Evolutionary conservation across 805 yeast genomes (phyloP).

Genomic region (Pichia exigua): DNA sequence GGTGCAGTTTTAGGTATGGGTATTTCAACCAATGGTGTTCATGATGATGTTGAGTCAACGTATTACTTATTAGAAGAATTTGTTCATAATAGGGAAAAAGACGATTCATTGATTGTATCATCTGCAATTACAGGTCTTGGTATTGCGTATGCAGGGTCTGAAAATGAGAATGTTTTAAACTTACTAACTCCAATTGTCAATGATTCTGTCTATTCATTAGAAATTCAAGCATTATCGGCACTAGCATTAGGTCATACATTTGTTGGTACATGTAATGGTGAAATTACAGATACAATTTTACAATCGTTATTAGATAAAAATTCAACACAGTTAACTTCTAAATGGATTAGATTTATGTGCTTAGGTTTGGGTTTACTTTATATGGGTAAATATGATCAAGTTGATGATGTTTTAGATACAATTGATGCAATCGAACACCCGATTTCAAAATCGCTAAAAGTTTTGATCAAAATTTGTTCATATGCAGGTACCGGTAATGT

Average conservation of each 20-base stretch:
- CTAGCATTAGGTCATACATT: slow-evolving; percentile 89
- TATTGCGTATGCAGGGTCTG: slow-evolving; percentile 90
- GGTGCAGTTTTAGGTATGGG: slow-evolving; percentile 97
- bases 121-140: slow-evolving; percentile 90
- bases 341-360: slow-evolving; percentile 86
- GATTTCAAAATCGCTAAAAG: slow-evolving; percentile 79
- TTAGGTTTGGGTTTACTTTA: slow-evolving; percentile 86
- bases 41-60: slow-evolving; percentile 93
- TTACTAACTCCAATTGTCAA: slow-evolving; percentile 75
- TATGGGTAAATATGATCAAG: slow-evolving; percentile 90
- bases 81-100: slow-evolving; percentile 34
- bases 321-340: slow-evolving; percentile 64
- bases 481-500: slow-evolving; percentile 98
- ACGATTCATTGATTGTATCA: slow-evolving; percentile 56
- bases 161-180: slow-evolving; percentile 73
- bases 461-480: slow-evolving; percentile 85
- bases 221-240: slow-evolving; percentile 78
- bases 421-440: slow-evolving; percentile 95
- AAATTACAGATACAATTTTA: slow-evolving; percentile 83
- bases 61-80: slow-evolving; percentile 79
- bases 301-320: slow-evolving; percentile 87
- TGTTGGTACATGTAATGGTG: slow-evolving; percentile 95
- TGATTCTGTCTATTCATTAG: slow-evolving; percentile 66
- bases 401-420: slow-evolving; percentile 89
- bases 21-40: slow-evolving; percentile 83